Base-by-base conservation (phyloP, 306 rosid genomes). In the Ziziphus jujuba region DNA sequence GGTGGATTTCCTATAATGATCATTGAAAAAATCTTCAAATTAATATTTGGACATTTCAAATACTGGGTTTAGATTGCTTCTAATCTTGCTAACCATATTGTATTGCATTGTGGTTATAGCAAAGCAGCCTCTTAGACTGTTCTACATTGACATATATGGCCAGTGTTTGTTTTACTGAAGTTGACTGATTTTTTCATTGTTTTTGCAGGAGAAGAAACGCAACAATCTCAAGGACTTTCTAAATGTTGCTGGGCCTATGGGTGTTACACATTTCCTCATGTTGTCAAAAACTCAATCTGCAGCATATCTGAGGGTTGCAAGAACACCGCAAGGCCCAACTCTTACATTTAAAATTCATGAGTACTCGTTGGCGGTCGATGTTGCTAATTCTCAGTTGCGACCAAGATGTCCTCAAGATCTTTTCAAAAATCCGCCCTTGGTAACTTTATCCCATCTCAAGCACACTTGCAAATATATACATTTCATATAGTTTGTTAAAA, bases 161-260 rank as follows among this genome's bases (percentile, higher is more conserved):
- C 43, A 63, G 54, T 21, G 52, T 59, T 62, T 57, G 10, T 33
- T 58, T 28, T 40, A 33, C 45, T 6, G 63, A 72, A 28, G 66
- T 68, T 62, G 56, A 74, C 56, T 23, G 5, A 40, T 20, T 54
- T 44, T 74, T 44, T 24, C 4, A 3, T 72, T 47, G 34, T 24
- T 24, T 45, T 72, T 82, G 70, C 90, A 95, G 99, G 99, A 90
- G 86, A 95, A 95, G 84, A 90, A 73, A 69, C 72, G 97, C 65
- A 90, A 95, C 72, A 95, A 70, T 84, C 76, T 95, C 43, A 90
- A 53, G 59, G 99, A 95, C 71, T 95, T 88, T 79, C 66, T 95
- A 78, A 95, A 95, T 54, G 89, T 90, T 77, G 92, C 99, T 65
- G 99, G 97, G 58, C 97, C 99, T 19, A 85, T 88, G 92, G 97